Evolutionary conservation across 1,284 basidiomycete species (phyloP).

Genomic region (Cryptococcus floricola): DNA sequence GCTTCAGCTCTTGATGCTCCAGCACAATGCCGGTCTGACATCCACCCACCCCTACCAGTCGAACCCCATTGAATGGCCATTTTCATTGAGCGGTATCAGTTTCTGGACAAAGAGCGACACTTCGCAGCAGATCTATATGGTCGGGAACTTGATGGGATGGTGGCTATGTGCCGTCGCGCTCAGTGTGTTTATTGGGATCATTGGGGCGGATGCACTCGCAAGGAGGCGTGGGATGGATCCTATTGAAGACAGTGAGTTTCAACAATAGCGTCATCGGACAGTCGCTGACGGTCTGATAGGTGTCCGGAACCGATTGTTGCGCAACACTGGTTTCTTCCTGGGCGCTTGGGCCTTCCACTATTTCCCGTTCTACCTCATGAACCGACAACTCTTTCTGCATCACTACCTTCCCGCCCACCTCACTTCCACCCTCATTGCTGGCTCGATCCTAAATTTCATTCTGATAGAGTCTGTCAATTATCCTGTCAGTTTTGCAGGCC

Average conservation of each 20-base stretch:
- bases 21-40: slow-evolving; percentile 94
- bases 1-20: slow-evolving; percentile 90
- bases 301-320: slow-evolving; percentile 86
- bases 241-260: slow-evolving; percentile 70
- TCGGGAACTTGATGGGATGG: slow-evolving; percentile 93
- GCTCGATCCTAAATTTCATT: slow-evolving; percentile 86
- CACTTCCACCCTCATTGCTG: slow-evolving; percentile 84
- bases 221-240: slow-evolving; percentile 79
- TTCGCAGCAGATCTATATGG: slow-evolving; percentile 91
- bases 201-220: slow-evolving; percentile 83
- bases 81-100: slow-evolving; percentile 88
- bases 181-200: slow-evolving; percentile 81
- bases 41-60: slow-evolving; percentile 94
- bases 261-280: neutral
- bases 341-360: slow-evolving; percentile 91
- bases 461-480: slow-evolving; percentile 89
- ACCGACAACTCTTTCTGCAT: slow-evolving; percentile 92
- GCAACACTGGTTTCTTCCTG: slow-evolving; percentile 92
- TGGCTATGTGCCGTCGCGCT: slow-evolving; percentile 85
- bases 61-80: slow-evolving; percentile 95
- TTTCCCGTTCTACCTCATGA: slow-evolving; percentile 97
- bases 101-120: slow-evolving; percentile 90
- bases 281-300: slow-evolving; percentile 47
- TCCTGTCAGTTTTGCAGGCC: slow-evolving; percentile 69
- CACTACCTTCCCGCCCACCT: slow-evolving; percentile 96